phyloP scores from a whole-genome alignment of 78 protist genomes.

The Dictyostelium discoideum region DNA sequence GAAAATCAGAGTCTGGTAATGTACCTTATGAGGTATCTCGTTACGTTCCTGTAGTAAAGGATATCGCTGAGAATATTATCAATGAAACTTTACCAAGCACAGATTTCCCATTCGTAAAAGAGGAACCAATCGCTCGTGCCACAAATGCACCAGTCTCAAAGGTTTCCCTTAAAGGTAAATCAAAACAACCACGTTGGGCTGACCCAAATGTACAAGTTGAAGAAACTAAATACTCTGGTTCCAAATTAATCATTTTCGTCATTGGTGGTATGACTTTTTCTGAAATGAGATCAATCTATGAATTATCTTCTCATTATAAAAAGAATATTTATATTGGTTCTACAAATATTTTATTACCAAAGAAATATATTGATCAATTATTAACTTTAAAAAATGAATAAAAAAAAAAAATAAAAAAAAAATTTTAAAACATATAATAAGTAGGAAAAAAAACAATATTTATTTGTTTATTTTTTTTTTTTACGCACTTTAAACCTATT shows the following conservation, averaged over 20 bases:
- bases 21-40: constrained; percentile 86
- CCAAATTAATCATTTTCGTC: constrained; percentile 69
- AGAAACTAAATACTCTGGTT: constrained; percentile 58
- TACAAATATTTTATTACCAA: constrained; percentile 43
- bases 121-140: constrained; percentile 33
- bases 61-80: constrained; percentile 43
- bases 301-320: constrained; percentile 71
- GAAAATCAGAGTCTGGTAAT: constrained; percentile 47
- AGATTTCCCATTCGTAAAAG: constrained; percentile 71
- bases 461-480: neutral
- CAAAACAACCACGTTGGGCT: constrained; percentile 78
- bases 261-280: constrained; percentile 88
- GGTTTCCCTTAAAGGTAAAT: constrained; percentile 72
- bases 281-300: constrained; percentile 87
- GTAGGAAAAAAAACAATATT: neutral
- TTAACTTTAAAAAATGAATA: constrained; percentile 15
- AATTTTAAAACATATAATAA: neutral
- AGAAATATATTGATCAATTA: constrained; percentile 37
- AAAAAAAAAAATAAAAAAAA: neutral
- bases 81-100: constrained; percentile 16
- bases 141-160: constrained; percentile 27
- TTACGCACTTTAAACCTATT: too few species aligned
- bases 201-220: constrained; percentile 60
- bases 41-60: constrained; percentile 72
- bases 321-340: constrained; percentile 81